Percentiles rank a stretch among this genome's conserved stretches.
Evolutionary conservation across 2,329 filamentous ascomycete species (phyloP).

Genomic region (Aureobasidium sp.): DNA sequence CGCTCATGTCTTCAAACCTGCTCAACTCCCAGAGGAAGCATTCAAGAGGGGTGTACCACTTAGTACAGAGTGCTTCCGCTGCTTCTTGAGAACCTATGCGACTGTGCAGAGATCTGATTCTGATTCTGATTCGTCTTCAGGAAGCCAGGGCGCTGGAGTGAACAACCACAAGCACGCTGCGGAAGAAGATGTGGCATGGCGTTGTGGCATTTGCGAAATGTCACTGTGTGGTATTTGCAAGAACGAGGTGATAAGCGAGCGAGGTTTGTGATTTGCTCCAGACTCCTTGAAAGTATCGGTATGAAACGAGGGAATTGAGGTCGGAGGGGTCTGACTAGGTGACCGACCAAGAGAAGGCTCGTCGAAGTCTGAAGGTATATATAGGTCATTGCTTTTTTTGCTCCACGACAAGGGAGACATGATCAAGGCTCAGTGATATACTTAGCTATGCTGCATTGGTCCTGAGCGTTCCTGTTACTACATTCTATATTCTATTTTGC

Average conservation of each 20-base stretch:
- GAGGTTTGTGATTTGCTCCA: neutral
- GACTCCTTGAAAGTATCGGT: neutral
- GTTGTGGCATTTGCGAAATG: conserved; percentile 16
- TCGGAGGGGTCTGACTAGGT: neutral
- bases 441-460: neutral
- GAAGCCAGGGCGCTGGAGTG: no score
- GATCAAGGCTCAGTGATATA: neutral
- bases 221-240: conserved; percentile 17
- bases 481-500: neutral
- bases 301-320: neutral
- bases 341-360: neutral
- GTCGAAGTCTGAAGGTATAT: neutral
- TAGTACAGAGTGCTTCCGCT: conserved; percentile 21
- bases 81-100: conserved; percentile 15
- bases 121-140: no score
- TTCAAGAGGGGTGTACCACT: conserved; percentile 18
- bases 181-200: conserved; percentile 10
- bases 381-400: neutral
- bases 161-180: neutral
- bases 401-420: neutral
- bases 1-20: conserved; percentile 18
- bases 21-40: conserved; percentile 6
- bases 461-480: neutral
- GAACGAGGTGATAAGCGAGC: neutral
- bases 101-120: conserved; percentile 5